Conservation (phyloP, 2,329 filamentous ascomycete species). For the Neofusicoccum parvum region DNA sequence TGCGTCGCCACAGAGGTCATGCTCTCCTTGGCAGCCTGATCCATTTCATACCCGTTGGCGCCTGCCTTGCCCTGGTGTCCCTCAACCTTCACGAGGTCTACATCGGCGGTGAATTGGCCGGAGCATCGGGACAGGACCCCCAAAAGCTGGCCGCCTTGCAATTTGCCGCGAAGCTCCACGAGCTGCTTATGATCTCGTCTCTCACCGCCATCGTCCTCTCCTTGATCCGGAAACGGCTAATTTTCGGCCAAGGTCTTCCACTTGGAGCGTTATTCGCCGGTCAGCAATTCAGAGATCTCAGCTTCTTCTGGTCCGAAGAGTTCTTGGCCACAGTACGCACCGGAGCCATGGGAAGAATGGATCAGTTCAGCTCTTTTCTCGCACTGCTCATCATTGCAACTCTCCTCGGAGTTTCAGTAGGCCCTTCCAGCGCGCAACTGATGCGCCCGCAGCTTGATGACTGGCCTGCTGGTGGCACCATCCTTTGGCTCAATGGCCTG, state of each 20-base stretch:
- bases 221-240: conserved; percentile 26
- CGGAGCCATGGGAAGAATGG: not conserved
- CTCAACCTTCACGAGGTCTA: conserved; percentile 29
- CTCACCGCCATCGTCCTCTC: conserved; percentile 28
- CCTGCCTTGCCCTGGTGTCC: conserved; percentile 24
- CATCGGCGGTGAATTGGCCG: conserved; percentile 27
- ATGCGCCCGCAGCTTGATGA: not conserved
- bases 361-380: conserved; percentile 8
- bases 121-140: conserved; percentile 25
- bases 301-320: conserved; percentile 29
- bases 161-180: conserved; percentile 30
- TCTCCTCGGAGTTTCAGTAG: conserved; percentile 26
- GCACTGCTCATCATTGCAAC: conserved; percentile 24
- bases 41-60: conserved; percentile 27
- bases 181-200: conserved; percentile 30
- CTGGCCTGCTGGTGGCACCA: conserved; percentile 11
- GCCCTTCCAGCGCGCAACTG: conserved; percentile 8
- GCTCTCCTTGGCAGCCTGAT: conserved; percentile 1
- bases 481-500: conserved; percentile 4
- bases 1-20: not conserved
- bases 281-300: conserved; percentile 27
- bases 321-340: conserved; percentile 25
- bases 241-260: conserved; percentile 27
- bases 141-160: conserved; percentile 31
- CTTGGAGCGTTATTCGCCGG: conserved; percentile 29